Base-by-base conservation (phyloP, 2,329 filamentous ascomycete species). In the Neobulgaria alba region DNA sequence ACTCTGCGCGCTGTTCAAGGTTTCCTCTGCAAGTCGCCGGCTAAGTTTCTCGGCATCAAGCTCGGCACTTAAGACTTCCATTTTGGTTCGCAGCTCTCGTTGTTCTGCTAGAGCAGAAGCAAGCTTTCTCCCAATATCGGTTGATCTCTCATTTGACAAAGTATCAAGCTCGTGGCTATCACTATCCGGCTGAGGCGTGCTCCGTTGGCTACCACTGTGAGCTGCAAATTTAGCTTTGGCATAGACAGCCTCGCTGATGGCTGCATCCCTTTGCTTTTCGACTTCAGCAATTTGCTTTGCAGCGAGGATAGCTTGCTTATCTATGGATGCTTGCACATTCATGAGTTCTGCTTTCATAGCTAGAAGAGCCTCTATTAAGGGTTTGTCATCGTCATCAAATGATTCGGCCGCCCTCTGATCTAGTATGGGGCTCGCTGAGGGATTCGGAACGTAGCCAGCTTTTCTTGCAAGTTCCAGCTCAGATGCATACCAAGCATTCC, bases 401-500 rank as follows among this genome's bases (percentile, higher is more conserved):
- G 80, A 79, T 51, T 94, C 87, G 2, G 81, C 72, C 0, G 75
- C 72, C 45, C 83, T 79, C 51, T 83, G 79, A 48, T 96, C 90
- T 17, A 95, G 68, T 0, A 79, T 71, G 10, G 86, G 79, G 56
- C 77, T 85, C 18, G 78, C 73, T 1, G 79, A 78, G 2, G 78
- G 68, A 47, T 77, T 87, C 12, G 85, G 75, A 5, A 78, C 73
- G 57, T 96, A 98, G 4, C 92, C 92, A 30, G 86, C 78, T 63
- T 95, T 95, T 36, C 85, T 79, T 5, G 92, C 93, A 48, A 98
- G 69, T 43, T 94, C 87, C 33, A 98, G 70, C 63, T 98, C 92
- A 0, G 90, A 95, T 5, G 88, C 87, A 62, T 94, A 95, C 92
- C 92, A 98, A 0, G 90, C 90, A 63, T 95, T 96, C 38, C 85